Conservation (phyloP, 2,329 filamentous ascomycete genomes). For the Metarhizium album region DNA sequence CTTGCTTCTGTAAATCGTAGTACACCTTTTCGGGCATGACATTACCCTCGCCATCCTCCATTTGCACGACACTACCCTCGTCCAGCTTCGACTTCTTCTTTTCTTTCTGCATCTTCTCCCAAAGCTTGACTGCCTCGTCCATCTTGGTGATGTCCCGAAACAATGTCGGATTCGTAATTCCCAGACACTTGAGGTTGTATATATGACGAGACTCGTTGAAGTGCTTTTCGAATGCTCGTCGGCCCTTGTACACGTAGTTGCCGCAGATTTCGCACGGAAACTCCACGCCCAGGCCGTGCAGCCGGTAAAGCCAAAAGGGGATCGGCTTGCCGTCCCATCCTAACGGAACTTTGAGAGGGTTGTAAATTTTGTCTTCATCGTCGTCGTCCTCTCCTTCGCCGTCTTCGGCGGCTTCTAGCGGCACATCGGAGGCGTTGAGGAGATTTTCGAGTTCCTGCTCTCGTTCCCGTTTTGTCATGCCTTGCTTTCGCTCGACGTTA, state of each 20-base stretch:
- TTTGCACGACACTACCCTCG: constrained; percentile 83
- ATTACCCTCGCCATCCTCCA: constrained; percentile 96
- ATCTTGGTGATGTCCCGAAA: constrained; percentile 94
- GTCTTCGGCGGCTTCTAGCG: constrained; percentile 31
- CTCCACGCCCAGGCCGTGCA: constrained; percentile 90
- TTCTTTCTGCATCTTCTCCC: constrained; percentile 87
- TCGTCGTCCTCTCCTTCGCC: constrained; percentile 63
- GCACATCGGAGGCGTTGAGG: constrained; percentile 36
- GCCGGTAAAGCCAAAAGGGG: constrained; percentile 96
- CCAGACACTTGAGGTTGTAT: constrained; percentile 85
- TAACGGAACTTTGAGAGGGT: constrained; percentile 87
- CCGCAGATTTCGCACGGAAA: constrained; percentile 95
- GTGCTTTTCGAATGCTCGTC: constrained; percentile 94
- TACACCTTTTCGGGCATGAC: constrained; percentile 99
- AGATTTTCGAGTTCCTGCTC: constrained; percentile 88
- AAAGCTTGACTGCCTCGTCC: constrained; percentile 75
- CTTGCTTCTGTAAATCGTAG: constrained; percentile 87
- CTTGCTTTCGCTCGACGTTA: constrained; percentile 92
- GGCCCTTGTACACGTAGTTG: constrained; percentile 97
- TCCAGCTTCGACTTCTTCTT: constrained; percentile 66
- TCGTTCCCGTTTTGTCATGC: constrained; percentile 93
- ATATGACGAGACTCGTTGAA: constrained; percentile 92
- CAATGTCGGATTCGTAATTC: constrained; percentile 80
- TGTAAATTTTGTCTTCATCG: constrained; percentile 85
- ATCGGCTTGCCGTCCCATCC: constrained; percentile 99